Percentiles rank a stretch among this genome's conserved stretches.
phyloP scores from a whole-genome alignment of 306 rosid genomes.

The Trichosanthes cucumerina region DNA sequence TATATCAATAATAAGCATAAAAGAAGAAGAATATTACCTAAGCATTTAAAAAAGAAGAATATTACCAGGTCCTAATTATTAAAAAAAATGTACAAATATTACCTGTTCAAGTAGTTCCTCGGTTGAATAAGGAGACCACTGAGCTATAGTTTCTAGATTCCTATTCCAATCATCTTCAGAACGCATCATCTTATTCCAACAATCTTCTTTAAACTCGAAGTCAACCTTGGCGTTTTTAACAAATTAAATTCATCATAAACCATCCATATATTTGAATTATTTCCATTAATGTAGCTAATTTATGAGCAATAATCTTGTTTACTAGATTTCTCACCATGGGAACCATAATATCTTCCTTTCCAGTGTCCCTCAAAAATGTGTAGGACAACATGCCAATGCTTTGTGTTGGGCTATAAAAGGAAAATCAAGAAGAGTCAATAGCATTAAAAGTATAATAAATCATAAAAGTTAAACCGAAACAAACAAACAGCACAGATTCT shows the following conservation, averaged over 20 bases:
- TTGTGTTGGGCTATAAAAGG: constrained; percentile 49
- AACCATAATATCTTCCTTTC: constrained; percentile 89
- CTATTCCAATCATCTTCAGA: constrained; percentile 57
- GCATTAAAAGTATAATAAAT: too few relatives aligned
- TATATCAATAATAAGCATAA: too few relatives aligned
- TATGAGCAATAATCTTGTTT: neutral
- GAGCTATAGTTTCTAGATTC: constrained; percentile 54
- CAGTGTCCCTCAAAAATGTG: constrained; percentile 82
- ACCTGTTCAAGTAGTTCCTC: constrained; percentile 61
- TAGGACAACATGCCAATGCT: constrained; percentile 89
- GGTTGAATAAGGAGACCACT: constrained; percentile 71
- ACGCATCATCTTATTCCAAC: constrained; percentile 51
- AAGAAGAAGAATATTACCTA: too few relatives aligned
- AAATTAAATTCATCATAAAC: neutral
- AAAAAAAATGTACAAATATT: neutral
- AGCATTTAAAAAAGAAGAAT: too few relatives aligned
- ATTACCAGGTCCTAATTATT: neutral
- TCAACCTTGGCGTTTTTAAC: constrained; percentile 38
- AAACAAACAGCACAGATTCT: neutral
- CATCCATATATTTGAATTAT: neutral
- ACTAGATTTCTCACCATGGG: constrained; percentile 59
- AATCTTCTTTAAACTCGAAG: constrained; percentile 41
- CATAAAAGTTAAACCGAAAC: too few relatives aligned
- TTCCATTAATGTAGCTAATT: neutral
- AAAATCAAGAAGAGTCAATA: neutral